phyloP scores from a whole-genome alignment of 108 stramenopile genomes.

The Mediolabrus comicus region DNA sequence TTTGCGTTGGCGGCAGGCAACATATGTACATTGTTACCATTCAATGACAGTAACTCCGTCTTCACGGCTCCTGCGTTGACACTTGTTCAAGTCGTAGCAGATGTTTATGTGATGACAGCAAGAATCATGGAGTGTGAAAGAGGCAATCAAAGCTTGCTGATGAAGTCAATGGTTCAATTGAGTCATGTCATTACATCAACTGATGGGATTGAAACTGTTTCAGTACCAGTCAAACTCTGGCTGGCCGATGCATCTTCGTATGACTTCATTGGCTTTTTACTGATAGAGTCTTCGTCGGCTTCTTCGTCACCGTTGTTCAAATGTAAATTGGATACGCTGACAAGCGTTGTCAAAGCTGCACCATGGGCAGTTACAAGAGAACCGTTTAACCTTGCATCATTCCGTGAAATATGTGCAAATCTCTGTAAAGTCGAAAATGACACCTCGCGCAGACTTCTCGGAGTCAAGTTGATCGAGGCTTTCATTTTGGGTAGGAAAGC shows the following conservation, averaged over 20 bases:
- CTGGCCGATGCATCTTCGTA: constrained; percentile 29
- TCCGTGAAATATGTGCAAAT: constrained; percentile 32
- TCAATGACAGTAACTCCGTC: constrained; percentile 20
- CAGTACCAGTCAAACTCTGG: constrained; percentile 31
- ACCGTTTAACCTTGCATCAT: constrained; percentile 46
- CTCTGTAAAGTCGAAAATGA: constrained; percentile 12
- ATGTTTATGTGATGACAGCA: constrained; percentile 26
- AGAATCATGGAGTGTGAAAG: constrained; percentile 5
- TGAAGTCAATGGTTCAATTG: constrained; percentile 9
- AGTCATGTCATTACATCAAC: constrained; percentile 24
- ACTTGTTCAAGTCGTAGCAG: constrained; percentile 30
- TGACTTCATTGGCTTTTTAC: constrained; percentile 37
- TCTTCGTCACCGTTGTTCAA: constrained; percentile 2
- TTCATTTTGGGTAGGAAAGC: constrained; percentile 29
- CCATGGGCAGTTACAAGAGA: constrained; percentile 39
- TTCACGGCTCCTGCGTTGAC: constrained; percentile 22
- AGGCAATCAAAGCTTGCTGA: neutral
- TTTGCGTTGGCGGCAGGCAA: constrained; percentile 21
- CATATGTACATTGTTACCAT: constrained; percentile 27
- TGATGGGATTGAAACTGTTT: neutral
- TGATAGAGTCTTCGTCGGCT: constrained; percentile 13
- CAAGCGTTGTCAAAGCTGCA: constrained; percentile 15
- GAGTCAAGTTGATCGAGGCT: constrained; percentile 38
- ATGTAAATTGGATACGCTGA: constrained; percentile 25
- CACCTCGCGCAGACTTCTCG: constrained; percentile 6